These are phyloP conservation scores for Oxyria digyna DNA, from an alignment of 148 eudicot genomes.

Conservation along the genomic window DNA sequence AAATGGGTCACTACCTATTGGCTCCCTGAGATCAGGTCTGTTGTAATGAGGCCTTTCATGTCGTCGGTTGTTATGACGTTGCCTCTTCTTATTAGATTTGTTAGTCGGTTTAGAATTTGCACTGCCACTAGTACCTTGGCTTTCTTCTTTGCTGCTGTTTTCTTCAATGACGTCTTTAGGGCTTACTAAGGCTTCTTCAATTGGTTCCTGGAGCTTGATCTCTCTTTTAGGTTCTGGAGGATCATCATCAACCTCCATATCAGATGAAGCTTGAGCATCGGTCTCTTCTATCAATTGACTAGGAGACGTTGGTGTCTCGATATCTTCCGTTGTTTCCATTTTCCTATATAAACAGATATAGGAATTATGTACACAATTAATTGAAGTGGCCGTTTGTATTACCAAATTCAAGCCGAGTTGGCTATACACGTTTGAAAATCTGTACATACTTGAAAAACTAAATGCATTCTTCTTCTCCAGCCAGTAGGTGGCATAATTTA, in stretches of 20 bases:
- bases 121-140: background rate
- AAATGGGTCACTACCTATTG: conserved; percentile 2
- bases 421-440: background rate
- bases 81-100: conserved; percentile 16
- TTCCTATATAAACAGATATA: conserved; percentile 2
- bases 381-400: background rate
- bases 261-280: conserved; percentile 8
- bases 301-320: too few species aligned
- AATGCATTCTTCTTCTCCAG: background rate
- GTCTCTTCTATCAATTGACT: conserved; percentile 14
- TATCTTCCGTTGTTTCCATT: conserved; percentile 1
- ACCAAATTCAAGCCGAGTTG: background rate
- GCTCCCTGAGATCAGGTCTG: conserved; percentile 13
- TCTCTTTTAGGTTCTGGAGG: conserved; percentile 5
- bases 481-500: background rate
- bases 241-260: conserved; percentile 9
- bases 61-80: conserved; percentile 4
- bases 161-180: conserved; percentile 17
- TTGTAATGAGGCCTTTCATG: conserved; percentile 10
- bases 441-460: background rate
- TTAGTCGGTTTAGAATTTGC: conserved; percentile 5
- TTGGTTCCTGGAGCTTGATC: conserved; percentile 10
- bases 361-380: background rate
- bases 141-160: conserved; percentile 14
- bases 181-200: conserved; percentile 9